A percentile compares a stretch with the other conserved stretches of the same genome.
phyloP scores from a whole-genome alignment of 768 basidiomycete species.

The Suillus discolor region DNA sequence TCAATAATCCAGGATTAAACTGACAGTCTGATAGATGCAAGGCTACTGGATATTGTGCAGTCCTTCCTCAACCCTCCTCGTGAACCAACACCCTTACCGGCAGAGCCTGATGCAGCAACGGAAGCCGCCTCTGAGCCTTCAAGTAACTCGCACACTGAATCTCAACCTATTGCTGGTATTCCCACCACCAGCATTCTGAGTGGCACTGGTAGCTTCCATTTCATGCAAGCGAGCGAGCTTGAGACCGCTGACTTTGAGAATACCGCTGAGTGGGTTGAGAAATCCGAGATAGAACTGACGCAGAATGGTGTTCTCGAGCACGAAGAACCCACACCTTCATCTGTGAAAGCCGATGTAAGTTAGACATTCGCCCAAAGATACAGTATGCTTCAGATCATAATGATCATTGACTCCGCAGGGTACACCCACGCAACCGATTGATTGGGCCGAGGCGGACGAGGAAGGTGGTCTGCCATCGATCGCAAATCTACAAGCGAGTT shows the following conservation, averaged over 20 bases:
- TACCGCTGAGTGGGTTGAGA: constrained; percentile 58
- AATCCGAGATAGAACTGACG: constrained; percentile 39
- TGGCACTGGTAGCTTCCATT: constrained; percentile 65
- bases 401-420: constrained; percentile 18
- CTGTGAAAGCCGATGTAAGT: constrained; percentile 4
- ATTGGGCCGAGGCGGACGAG: constrained; percentile 83
- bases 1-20: constrained; percentile 7
- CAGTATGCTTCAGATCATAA: not conserved
- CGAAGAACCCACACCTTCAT: not conserved
- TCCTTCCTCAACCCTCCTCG: constrained; percentile 52
- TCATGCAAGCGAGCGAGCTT: constrained; percentile 82
- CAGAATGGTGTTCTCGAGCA: constrained; percentile 10
- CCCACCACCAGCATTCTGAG: constrained; percentile 30
- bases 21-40: constrained; percentile 49
- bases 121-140: constrained; percentile 28
- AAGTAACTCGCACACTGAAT: constrained; percentile 5
- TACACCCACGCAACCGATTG: constrained; percentile 45
- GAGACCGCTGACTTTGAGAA: constrained; percentile 57
- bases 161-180: constrained; percentile 40
- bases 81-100: constrained; percentile 35
- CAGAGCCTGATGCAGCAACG: constrained; percentile 28
- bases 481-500: constrained; percentile 72
- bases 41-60: constrained; percentile 59
- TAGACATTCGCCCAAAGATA: not conserved
- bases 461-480: constrained; percentile 79